Evolutionary conservation across 2,329 filamentous ascomycete genomes (phyloP).

Genomic region (Colletotrichum limetticola): DNA sequence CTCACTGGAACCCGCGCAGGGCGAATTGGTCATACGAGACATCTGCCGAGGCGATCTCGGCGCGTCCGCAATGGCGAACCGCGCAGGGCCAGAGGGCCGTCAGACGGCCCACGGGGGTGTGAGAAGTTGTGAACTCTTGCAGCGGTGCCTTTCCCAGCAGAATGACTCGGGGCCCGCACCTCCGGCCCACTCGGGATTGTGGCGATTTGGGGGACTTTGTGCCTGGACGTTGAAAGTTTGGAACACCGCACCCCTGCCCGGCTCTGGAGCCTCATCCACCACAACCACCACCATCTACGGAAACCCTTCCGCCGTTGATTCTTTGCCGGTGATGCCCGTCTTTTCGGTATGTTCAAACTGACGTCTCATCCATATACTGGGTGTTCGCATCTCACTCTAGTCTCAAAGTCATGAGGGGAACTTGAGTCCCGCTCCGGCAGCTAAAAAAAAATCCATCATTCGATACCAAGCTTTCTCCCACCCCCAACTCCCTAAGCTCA

Average conservation of each 20-base stretch:
- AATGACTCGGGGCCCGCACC: constrained; percentile 28
- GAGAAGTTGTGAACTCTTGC: background rate
- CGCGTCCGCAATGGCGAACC: constrained; percentile 8
- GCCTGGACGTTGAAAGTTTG: background rate
- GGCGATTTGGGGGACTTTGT: constrained; percentile 14
- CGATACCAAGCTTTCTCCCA: background rate
- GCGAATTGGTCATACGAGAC: constrained; percentile 27
- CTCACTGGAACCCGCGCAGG: constrained; percentile 5
- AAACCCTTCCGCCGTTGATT: constrained; percentile 14
- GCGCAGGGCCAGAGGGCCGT: background rate
- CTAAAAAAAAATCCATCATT: background rate
- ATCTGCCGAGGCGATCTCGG: constrained; percentile 32
- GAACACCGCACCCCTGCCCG: background rate
- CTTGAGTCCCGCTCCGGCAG: background rate
- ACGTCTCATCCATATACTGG: background rate
- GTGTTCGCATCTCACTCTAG: background rate
- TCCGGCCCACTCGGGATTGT: constrained; percentile 28
- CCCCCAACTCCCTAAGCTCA: background rate
- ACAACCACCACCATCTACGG: background rate
- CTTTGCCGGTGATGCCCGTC: background rate
- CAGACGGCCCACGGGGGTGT: background rate
- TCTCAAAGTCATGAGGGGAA: background rate
- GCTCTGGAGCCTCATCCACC: constrained; percentile 25
- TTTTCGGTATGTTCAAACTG: background rate
- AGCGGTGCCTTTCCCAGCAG: background rate